These are phyloP conservation scores for Hymenoscyphus infarciens DNA, from an alignment of 2,329 filamentous ascomycete species.

Conservation along the genomic window DNA sequence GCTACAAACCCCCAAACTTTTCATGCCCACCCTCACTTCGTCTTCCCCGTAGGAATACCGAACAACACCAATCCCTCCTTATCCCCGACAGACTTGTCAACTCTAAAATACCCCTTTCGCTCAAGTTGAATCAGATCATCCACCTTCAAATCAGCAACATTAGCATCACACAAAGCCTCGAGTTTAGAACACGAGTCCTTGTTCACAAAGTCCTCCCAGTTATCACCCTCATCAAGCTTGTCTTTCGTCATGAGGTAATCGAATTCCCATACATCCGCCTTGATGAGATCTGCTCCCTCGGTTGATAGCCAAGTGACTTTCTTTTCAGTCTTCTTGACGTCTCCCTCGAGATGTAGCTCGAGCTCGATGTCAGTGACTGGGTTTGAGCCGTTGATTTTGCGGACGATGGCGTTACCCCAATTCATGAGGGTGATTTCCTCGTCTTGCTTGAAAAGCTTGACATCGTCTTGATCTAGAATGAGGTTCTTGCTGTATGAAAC, in stretches of 20 bases:
- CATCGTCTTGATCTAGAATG: slow-evolving; percentile 83
- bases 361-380: slow-evolving; percentile 69
- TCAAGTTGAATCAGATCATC: slow-evolving; percentile 95
- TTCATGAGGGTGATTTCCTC: slow-evolving; percentile 97
- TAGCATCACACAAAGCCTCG: slow-evolving; percentile 75
- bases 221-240: slow-evolving; percentile 83
- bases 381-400: slow-evolving; percentile 55
- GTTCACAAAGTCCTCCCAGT: slow-evolving; percentile 77
- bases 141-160: slow-evolving; percentile 72
- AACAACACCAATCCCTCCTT: slow-evolving; percentile 62
- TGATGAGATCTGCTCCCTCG: slow-evolving; percentile 71
- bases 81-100: slow-evolving; percentile 62
- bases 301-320: slow-evolving; percentile 92
- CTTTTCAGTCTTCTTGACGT: slow-evolving; percentile 94
- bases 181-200: slow-evolving; percentile 70
- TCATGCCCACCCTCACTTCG: slow-evolving; percentile 24
- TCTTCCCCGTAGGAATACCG: slow-evolving; percentile 66
- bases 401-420: slow-evolving; percentile 87
- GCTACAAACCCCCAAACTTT: slow-evolving; percentile 8
- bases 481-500: slow-evolving; percentile 73
- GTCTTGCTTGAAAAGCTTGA: slow-evolving; percentile 71
- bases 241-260: slow-evolving; percentile 96
- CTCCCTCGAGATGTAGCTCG: slow-evolving; percentile 86
- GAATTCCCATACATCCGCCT: slow-evolving; percentile 87
- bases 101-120: slow-evolving; percentile 85